Evolutionary conservation across 805 yeast species (phyloP).

Genomic region (Starmerella geochares): DNA sequence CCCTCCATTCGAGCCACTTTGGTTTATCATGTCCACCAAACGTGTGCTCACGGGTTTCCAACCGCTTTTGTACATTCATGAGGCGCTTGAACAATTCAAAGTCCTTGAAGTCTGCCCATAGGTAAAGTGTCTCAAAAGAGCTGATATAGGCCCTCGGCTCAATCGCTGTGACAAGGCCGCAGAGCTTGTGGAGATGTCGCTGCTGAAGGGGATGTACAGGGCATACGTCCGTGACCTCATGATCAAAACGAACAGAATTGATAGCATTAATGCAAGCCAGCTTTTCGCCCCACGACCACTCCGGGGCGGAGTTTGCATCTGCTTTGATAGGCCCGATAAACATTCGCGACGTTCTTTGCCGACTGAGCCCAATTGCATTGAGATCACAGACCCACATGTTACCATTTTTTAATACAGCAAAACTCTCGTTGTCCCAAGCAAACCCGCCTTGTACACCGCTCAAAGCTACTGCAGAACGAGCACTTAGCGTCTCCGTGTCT

Average conservation of each 20-base stretch:
- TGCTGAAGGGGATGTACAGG: not conserved
- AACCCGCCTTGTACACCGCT: not conserved
- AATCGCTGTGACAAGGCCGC: not conserved
- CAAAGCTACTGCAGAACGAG: not conserved
- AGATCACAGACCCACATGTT: conserved; percentile 7
- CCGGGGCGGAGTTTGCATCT: not conserved
- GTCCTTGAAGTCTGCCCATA: conserved; percentile 3
- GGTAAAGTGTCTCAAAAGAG: conserved; percentile 1
- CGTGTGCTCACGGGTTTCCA: conserved; percentile 2
- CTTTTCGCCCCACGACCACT: conserved; percentile 4
- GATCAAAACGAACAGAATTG: not conserved
- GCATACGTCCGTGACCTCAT: conserved; percentile 2
- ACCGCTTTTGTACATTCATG: not conserved
- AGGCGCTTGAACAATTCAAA: conserved; percentile 1
- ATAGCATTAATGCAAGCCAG: not conserved
- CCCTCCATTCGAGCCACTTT: conserved; percentile 1
- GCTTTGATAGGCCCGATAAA: conserved; percentile 1
- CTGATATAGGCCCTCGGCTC: conserved; percentile 4
- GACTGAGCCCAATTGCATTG: not conserved
- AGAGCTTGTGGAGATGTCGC: not conserved
- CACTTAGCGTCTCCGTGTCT: not conserved
- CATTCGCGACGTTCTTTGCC: not conserved
- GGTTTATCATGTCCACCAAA: not conserved
- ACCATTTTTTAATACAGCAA: conserved; percentile 1
- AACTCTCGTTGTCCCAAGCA: not conserved